phyloP scores from a whole-genome alignment of 495 filamentous ascomycete species.

The Talaromyces stipitatus region DNA sequence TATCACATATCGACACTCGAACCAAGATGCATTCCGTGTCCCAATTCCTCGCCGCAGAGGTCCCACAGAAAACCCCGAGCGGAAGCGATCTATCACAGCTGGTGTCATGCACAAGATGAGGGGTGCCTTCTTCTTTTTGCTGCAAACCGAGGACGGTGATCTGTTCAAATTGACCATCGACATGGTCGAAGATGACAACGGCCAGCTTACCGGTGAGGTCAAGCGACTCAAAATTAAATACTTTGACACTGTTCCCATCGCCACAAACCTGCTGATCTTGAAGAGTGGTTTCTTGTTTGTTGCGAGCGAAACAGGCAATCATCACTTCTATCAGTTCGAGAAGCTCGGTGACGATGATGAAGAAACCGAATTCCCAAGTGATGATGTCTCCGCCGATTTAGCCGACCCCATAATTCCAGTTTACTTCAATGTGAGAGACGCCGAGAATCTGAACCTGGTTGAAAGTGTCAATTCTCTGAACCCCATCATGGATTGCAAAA shows the following conservation, averaged over 20 bases:
- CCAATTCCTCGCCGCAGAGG: conserved; percentile 81
- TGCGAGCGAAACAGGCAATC: conserved; percentile 85
- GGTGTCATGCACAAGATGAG: conserved; percentile 96
- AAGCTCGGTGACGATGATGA: conserved; percentile 96
- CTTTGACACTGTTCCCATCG: conserved; percentile 91
- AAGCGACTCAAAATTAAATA: conserved; percentile 87
- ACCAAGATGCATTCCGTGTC: conserved; percentile 81
- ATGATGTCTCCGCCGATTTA: conserved; percentile 69
- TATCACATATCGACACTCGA: conserved; percentile 90
- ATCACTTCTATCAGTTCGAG: conserved; percentile 95
- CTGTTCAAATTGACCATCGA: conserved; percentile 94
- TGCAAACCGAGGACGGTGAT: conserved; percentile 94
- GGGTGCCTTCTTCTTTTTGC: conserved; percentile 95
- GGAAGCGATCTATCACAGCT: conserved; percentile 76
- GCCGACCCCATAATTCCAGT: conserved; percentile 59
- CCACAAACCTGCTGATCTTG: conserved; percentile 78
- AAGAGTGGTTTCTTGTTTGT: conserved; percentile 96
- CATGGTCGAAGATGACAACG: conserved; percentile 74
- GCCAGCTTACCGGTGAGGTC: conserved; percentile 72
- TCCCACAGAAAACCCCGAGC: conserved; percentile 81
- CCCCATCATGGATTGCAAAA: conserved; percentile 81
- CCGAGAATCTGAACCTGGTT: conserved; percentile 77
- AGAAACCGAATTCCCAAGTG: conserved; percentile 76
- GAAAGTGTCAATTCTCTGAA: conserved; percentile 86
- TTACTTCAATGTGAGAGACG: conserved; percentile 74